These are phyloP conservation scores for Orbilia blumenaviensis DNA, from an alignment of 2,329 filamentous ascomycete species.

Conservation along the genomic window DNA sequence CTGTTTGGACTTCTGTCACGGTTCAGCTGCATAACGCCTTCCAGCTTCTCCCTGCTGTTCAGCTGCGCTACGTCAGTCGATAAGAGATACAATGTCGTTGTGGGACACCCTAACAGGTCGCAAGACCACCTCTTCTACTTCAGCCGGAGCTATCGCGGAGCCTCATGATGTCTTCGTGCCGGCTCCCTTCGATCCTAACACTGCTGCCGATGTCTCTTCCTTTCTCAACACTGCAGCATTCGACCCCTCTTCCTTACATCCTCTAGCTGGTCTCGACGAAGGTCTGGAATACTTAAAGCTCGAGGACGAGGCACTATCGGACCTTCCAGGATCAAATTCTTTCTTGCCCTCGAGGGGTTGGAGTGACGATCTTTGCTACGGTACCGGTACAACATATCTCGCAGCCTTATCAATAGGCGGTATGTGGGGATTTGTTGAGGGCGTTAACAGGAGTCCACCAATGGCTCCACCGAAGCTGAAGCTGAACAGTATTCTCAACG, in stretches of 20 bases:
- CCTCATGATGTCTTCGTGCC: constrained; percentile 66
- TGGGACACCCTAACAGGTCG: constrained; percentile 61
- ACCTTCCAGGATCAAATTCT: constrained; percentile 84
- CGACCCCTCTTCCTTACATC: constrained; percentile 88
- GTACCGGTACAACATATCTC: constrained; percentile 92
- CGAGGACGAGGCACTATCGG: constrained; percentile 87
- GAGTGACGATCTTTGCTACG: constrained; percentile 98
- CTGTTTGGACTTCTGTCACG: not conserved
- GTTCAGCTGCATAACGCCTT: not conserved
- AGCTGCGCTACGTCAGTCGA: not conserved
- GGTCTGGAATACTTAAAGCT: constrained; percentile 95
- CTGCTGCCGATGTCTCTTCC: constrained; percentile 81
- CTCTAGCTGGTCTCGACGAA: constrained; percentile 89
- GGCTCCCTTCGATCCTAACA: constrained; percentile 74
- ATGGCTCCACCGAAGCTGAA: constrained; percentile 88
- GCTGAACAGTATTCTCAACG: constrained; percentile 93
- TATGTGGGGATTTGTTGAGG: constrained; percentile 90
- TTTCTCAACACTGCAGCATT: constrained; percentile 81
- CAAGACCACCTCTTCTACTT: constrained; percentile 63
- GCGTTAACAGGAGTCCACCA: constrained; percentile 74
- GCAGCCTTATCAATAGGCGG: constrained; percentile 86
- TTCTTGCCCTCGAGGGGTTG: constrained; percentile 94
- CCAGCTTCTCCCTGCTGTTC: not conserved
- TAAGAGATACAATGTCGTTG: constrained; percentile 59
- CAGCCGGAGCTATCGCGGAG: constrained; percentile 62